These are phyloP conservation scores for Globisporangium heterothallicum DNA, from an alignment of 352 stramenopile genomes.

Conservation along the genomic window DNA sequence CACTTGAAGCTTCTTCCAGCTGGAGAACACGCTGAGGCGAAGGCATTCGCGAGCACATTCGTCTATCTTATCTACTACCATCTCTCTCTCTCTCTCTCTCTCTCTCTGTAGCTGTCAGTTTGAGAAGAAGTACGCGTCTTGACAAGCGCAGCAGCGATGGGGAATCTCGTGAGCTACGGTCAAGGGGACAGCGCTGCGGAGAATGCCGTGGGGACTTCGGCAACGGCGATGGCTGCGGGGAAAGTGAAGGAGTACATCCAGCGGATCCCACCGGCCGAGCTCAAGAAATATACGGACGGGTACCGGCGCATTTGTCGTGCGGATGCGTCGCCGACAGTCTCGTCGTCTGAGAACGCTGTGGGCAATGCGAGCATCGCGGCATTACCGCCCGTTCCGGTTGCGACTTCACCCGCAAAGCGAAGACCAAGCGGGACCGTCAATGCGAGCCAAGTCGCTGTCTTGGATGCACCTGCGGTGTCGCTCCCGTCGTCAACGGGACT, in stretches of 20 bases:
- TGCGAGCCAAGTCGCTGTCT: slow-evolving; percentile 3
- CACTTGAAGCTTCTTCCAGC: background rate
- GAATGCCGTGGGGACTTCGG: slow-evolving; percentile 4
- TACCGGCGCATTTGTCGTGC: slow-evolving; percentile 67
- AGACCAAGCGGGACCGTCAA: background rate
- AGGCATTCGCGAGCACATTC: no score
- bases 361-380: slow-evolving; percentile 16
- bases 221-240: slow-evolving; percentile 2
- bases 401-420: slow-evolving; percentile 5
- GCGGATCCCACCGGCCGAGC: slow-evolving; percentile 45
- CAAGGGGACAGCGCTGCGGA: slow-evolving; percentile 16
- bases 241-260: slow-evolving; percentile 41
- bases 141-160: slow-evolving; percentile 25
- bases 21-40: no score
- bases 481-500: background rate
- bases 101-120: no score
- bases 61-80: no score
- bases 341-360: slow-evolving; percentile 11
- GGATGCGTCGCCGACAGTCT: slow-evolving; percentile 16
- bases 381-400: background rate
- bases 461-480: background rate
- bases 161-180: slow-evolving; percentile 64
- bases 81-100: no score
- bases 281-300: slow-evolving; percentile 68
- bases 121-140: background rate